Evolutionary conservation across 2,329 filamentous ascomycete genomes (phyloP).

Genomic region (Penicillium rolfsii): DNA sequence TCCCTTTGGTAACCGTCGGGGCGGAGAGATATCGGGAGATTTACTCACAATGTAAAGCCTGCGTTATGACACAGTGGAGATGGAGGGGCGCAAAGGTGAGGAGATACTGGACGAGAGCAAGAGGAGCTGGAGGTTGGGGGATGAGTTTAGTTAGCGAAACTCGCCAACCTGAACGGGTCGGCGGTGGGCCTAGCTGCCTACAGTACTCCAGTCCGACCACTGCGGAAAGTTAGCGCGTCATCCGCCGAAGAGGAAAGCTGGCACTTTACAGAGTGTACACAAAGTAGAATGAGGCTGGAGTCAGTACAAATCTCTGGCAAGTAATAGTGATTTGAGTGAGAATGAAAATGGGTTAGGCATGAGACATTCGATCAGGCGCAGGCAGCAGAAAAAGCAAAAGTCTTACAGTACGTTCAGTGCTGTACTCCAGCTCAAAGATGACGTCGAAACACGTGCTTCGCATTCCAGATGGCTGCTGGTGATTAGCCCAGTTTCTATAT

Average conservation of each 20-base stretch:
- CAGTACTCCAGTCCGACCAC: neutral
- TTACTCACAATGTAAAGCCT: conserved; percentile 27
- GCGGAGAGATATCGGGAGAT: neutral
- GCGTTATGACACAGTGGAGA: conserved; percentile 11
- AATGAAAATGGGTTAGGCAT: neutral
- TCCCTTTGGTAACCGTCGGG: neutral
- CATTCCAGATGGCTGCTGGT: conserved; percentile 5
- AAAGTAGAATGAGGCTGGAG: neutral
- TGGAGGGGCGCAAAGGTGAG: conserved; percentile 12
- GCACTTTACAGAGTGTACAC: neutral
- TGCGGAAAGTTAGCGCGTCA: conserved; percentile 7
- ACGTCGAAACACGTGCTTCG: conserved; percentile 22
- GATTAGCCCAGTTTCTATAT: neutral
- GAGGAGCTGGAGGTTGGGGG: neutral
- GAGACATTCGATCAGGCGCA: neutral
- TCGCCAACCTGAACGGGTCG: conserved; percentile 23
- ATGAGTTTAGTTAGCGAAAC: conserved; percentile 23
- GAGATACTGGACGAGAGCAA: neutral
- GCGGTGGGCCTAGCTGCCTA: conserved; percentile 23
- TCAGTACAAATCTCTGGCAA: neutral
- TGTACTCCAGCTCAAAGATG: conserved; percentile 16
- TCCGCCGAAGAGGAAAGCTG: neutral
- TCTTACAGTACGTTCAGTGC: neutral
- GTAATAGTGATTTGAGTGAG: neutral
- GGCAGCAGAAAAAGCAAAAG: neutral